A percentile compares a stretch with the other conserved stretches of the same genome.
Evolutionary conservation across 148 eudicot species (phyloP).

Genomic region (Mesembryanthemum crystallinum): DNA sequence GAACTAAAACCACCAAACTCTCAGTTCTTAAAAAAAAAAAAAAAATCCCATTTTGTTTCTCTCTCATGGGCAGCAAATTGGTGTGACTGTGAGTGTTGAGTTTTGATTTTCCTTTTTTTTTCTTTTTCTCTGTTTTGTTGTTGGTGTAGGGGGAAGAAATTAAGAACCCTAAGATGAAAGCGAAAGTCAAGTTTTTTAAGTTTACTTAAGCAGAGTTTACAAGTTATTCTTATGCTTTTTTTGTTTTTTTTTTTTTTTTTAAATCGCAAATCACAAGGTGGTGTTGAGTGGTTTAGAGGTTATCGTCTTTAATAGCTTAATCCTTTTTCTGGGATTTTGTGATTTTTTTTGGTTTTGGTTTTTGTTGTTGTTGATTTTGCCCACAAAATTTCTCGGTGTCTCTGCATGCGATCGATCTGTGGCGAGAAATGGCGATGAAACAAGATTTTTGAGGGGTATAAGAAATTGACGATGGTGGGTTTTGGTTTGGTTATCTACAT

Average conservation of each 20-base stretch:
- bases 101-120: not conserved
- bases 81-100: constrained; percentile 15
- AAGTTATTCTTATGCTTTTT: constrained; percentile 51
- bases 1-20: constrained; percentile 36
- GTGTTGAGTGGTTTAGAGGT: constrained; percentile 17
- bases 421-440: constrained; percentile 13
- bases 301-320: not conserved
- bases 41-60: not conserved
- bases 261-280: constrained; percentile 20
- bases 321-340: constrained; percentile 16
- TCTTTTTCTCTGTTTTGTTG: not conserved
- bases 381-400: not conserved
- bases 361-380: not conserved
- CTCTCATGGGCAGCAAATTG: constrained; percentile 22
- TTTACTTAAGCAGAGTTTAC: constrained; percentile 35
- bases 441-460: too few relatives aligned
- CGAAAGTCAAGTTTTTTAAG: constrained; percentile 13
- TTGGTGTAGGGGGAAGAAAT: not conserved
- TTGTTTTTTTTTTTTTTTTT: too few relatives aligned
- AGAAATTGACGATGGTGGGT: not conserved
- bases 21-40: not conserved
- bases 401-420: not conserved
- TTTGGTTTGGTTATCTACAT: not conserved
- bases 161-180: constrained; percentile 9
- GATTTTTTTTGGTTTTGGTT: constrained; percentile 4